Evolutionary conservation across 23 red algal genomes (phyloP).

Genomic region (Gracilaria caudata): DNA sequence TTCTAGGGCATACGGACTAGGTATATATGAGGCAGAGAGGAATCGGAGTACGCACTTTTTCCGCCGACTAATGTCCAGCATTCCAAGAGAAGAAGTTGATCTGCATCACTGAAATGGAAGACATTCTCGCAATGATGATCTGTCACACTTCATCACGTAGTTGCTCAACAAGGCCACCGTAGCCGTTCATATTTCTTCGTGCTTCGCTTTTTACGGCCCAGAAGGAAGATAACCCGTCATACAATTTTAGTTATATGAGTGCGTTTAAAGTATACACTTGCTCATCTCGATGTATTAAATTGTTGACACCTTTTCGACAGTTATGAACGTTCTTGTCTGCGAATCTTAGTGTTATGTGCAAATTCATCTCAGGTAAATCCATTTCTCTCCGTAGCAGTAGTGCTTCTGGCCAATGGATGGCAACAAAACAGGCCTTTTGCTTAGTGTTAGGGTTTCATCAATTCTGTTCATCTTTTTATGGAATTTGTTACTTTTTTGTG

Average conservation of each 20-base stretch:
- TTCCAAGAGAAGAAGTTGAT: background rate
- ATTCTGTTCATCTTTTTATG: too few relatives aligned
- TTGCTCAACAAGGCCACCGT: too few relatives aligned
- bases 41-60: background rate
- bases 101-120: background rate
- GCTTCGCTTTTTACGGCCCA: too few relatives aligned
- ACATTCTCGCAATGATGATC: too few relatives aligned
- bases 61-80: background rate
- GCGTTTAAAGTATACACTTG: background rate
- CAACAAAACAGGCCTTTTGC: too few relatives aligned
- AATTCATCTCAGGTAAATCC: conserved; percentile 37
- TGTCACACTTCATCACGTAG: too few relatives aligned
- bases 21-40: conserved; percentile 2
- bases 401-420: conserved; percentile 63
- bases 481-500: too few relatives aligned
- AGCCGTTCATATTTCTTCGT: too few relatives aligned
- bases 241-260: background rate
- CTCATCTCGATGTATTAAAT: conserved; percentile 26
- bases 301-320: conserved; percentile 42
- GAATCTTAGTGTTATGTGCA: conserved; percentile 76
- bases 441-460: too few relatives aligned
- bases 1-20: conserved; percentile 22
- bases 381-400: conserved; percentile 32
- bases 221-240: too few relatives aligned
- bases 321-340: conserved; percentile 64